Evolutionary conservation across 441 rosid genomes (phyloP), one percentile per base, ranked within the genome.

Genomic region (Biscutella laevigata): DNA sequence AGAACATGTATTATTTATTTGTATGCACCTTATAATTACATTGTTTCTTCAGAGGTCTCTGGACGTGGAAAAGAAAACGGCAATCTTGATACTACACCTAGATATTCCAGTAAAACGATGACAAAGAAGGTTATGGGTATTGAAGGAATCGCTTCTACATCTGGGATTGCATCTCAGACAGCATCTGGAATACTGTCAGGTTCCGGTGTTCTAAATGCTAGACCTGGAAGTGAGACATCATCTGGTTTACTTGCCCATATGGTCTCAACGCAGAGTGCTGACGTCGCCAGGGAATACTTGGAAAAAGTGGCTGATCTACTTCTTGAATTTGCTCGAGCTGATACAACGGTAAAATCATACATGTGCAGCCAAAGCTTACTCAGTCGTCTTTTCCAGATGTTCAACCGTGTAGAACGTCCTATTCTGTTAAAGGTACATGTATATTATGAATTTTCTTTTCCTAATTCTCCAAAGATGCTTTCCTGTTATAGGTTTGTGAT

Each of bases 281-380:
- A 88, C 56, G 79, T 78, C 50, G 85, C 99, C 10, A 73, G 77
- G 80, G 95, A 81, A 35, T 92, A 88, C 75, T 74, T 88, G 68
- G 97, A 84, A 75, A 92, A 84, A 73, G 97, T 88, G 60, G 94
- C 97, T 19, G 92, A 88, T 69, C 84, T 92, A 52, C 80, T 88
- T 40, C 94, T 86, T 53, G 99, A 88, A 84, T 88, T 92, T 84
- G 80, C 99, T 37, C 88, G 84, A 69, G 97, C 99, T 16, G 97
- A 86, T 62, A 84, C 97, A 6, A 71, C 78, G 17, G 99, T 92
- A 10, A 92, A 92, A 67, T 86, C 95, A 41, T 82, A 76, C 63
- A 82, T 88, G 97, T 92, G 86, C 60, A 84, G 95, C 78, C 95
- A 81, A 78, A 84, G 95, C 67, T 74, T 88, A 74, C 97, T 92